phyloP scores from a whole-genome alignment of 495 filamentous ascomycete species.

The Daldinia decipiens region DNA sequence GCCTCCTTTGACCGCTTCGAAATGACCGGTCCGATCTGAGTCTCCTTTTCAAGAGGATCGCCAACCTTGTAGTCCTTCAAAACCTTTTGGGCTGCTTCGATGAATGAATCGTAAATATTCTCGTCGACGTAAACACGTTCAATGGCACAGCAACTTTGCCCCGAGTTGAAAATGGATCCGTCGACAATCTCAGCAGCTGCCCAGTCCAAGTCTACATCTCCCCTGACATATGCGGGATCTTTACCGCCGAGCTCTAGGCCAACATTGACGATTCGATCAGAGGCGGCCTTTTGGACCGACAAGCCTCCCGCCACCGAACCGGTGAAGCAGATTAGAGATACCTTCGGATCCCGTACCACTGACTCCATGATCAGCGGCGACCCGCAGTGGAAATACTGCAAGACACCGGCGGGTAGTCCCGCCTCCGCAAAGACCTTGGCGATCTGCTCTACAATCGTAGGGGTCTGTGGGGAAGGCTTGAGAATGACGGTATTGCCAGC shows the following conservation, averaged over 20 bases:
- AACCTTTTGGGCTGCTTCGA: constrained; percentile 81
- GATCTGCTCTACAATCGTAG: constrained; percentile 86
- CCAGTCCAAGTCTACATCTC: constrained; percentile 88
- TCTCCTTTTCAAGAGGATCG: constrained; percentile 79
- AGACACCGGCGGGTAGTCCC: constrained; percentile 79
- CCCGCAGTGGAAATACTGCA: constrained; percentile 91
- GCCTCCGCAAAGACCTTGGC: constrained; percentile 77
- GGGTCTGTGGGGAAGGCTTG: constrained; percentile 94
- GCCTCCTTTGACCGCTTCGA: constrained; percentile 76
- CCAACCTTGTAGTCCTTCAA: constrained; percentile 88
- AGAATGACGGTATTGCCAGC: constrained; percentile 89
- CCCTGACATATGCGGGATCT: constrained; percentile 88
- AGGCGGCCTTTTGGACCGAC: constrained; percentile 82
- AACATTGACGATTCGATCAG: constrained; percentile 81
- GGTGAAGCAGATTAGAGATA: constrained; percentile 86
- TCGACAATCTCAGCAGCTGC: constrained; percentile 93
- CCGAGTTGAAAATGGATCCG: constrained; percentile 94
- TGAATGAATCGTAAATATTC: constrained; percentile 80
- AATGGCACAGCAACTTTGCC: constrained; percentile 94
- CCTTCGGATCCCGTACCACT: constrained; percentile 75
- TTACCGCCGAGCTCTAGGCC: constrained; percentile 92
- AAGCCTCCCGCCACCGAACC: constrained; percentile 91
- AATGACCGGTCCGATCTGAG: constrained; percentile 89
- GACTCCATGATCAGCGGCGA: constrained; percentile 74
- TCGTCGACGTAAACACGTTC: constrained; percentile 94